Conservation (phyloP, 768 basidiomycete species). For the Suillus brevipes region DNA sequence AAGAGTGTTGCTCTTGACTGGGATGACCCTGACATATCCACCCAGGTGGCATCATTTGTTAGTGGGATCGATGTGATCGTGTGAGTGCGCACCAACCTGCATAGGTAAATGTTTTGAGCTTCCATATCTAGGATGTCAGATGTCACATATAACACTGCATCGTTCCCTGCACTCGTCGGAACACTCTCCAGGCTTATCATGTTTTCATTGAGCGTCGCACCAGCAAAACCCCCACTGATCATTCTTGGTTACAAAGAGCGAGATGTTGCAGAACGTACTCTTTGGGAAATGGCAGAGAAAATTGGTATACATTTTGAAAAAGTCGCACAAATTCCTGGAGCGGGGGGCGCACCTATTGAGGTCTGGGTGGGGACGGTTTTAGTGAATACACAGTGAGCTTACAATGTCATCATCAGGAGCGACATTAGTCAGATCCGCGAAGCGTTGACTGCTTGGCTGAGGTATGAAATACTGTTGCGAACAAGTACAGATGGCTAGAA, state of each 20-base stretch:
- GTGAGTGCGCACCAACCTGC: constrained; percentile 42
- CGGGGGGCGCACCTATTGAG: constrained; percentile 65
- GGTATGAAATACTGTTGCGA: not conserved
- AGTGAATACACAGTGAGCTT: not conserved
- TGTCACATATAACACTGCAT: constrained; percentile 86
- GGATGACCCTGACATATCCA: constrained; percentile 61
- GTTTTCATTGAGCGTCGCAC: constrained; percentile 10
- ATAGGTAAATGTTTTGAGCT: not conserved
- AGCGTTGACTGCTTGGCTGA: not conserved
- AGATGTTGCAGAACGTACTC: constrained; percentile 67
- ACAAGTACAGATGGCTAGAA: not conserved
- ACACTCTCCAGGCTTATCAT: constrained; percentile 58
- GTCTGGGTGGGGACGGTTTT: constrained; percentile 56
- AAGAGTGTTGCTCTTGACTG: constrained; percentile 63
- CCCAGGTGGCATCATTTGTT: constrained; percentile 37
- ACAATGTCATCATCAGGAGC: not conserved
- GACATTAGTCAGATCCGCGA: not conserved
- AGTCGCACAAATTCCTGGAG: constrained; percentile 56
- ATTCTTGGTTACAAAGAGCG: constrained; percentile 88
- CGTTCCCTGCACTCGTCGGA: constrained; percentile 75
- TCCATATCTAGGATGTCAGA: constrained; percentile 76
- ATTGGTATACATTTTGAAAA: constrained; percentile 57
- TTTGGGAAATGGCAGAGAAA: constrained; percentile 64
- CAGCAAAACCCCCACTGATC: constrained; percentile 44
- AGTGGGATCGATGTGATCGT: constrained; percentile 62